Percentiles rank a stretch among this genome's conserved stretches.
These are phyloP conservation scores for Diospyros kaki DNA, from an alignment of 148 eudicot species.

Conservation along the genomic window DNA sequence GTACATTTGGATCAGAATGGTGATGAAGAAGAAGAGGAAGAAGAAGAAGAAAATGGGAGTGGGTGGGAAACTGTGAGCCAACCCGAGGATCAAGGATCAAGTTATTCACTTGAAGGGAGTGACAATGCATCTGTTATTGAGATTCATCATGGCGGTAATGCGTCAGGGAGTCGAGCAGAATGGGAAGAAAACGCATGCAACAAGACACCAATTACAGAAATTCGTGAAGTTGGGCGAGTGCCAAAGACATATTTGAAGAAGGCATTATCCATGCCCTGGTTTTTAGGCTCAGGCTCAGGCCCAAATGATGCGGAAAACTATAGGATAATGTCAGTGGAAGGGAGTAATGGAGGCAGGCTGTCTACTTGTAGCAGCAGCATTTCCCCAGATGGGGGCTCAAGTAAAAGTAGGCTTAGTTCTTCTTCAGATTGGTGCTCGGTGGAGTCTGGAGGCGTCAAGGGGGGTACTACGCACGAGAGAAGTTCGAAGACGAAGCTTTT, in stretches of 20 bases:
- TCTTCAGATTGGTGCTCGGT: slow-evolving; percentile 43
- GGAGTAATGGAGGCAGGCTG: slow-evolving; percentile 44
- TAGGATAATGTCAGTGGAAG: slow-evolving; percentile 43
- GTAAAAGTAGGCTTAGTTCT: slow-evolving; percentile 36
- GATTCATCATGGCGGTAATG: slow-evolving; percentile 36
- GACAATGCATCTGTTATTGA: slow-evolving; percentile 36
- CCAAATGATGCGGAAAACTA: slow-evolving; percentile 45
- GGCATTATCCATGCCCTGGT: slow-evolving; percentile 48
- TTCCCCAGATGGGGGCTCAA: slow-evolving; percentile 56
- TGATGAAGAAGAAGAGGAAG: slow-evolving; percentile 21
- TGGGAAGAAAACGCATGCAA: slow-evolving; percentile 53
- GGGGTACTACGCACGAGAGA: slow-evolving; percentile 57
- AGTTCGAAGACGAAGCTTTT: slow-evolving; percentile 62
- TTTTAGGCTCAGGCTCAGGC: slow-evolving; percentile 53
- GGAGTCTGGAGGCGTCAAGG: slow-evolving; percentile 72
- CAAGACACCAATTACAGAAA: slow-evolving; percentile 46
- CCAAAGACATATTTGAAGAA: slow-evolving; percentile 40
- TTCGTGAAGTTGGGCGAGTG: slow-evolving; percentile 41
- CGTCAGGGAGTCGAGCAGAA: slow-evolving; percentile 48
- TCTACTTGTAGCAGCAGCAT: slow-evolving; percentile 36
- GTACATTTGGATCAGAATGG: slow-evolving; percentile 32
- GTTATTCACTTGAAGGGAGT: slow-evolving; percentile 64
- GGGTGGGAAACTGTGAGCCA: slow-evolving; percentile 93
- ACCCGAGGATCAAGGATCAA: slow-evolving; percentile 66
- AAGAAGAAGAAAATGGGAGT: slow-evolving; percentile 56